Evolutionary conservation across 129 eudicot species (phyloP).

Genomic region (Escallonia rubra): DNA sequence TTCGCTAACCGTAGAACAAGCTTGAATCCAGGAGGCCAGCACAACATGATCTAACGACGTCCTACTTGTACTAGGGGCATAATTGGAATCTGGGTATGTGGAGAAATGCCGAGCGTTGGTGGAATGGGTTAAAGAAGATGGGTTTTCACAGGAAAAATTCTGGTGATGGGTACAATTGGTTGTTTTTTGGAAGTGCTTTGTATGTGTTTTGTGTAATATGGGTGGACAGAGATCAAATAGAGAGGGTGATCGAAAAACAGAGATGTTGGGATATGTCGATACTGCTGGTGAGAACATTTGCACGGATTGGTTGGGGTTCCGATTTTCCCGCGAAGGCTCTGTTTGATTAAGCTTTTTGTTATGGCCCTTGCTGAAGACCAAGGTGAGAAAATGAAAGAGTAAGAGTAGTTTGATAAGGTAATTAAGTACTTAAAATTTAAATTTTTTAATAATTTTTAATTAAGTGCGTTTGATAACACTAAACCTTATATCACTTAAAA

Average conservation of each 20-base stretch:
- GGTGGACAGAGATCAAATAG: neutral
- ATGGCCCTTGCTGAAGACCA: no score
- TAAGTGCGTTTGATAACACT: no score
- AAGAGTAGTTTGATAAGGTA: no score
- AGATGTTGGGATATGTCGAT: slow-evolving; percentile 11
- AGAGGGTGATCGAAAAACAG: slow-evolving; percentile 13
- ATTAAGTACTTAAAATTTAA: no score
- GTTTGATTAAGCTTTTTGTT: neutral
- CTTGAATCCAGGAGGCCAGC: slow-evolving; percentile 41
- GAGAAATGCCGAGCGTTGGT: neutral
- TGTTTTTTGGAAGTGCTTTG: slow-evolving; percentile 19
- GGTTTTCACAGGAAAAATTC: slow-evolving; percentile 1
- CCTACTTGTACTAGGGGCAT: slow-evolving; percentile 16
- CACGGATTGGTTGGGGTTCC: neutral
- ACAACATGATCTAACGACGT: neutral
- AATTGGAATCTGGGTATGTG: slow-evolving; percentile 18
- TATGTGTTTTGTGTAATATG: neutral
- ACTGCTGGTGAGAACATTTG: slow-evolving; percentile 22
- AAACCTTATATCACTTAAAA: no score
- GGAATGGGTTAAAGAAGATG: neutral
- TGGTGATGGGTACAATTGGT: slow-evolving; percentile 7
- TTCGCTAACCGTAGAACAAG: slow-evolving; percentile 34
- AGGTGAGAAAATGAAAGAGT: no score
- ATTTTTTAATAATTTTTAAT: no score
- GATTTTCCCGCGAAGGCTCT: neutral